phyloP scores from a whole-genome alignment of 202 grass and related monocot species.

The Hordeum pubiflorum region DNA sequence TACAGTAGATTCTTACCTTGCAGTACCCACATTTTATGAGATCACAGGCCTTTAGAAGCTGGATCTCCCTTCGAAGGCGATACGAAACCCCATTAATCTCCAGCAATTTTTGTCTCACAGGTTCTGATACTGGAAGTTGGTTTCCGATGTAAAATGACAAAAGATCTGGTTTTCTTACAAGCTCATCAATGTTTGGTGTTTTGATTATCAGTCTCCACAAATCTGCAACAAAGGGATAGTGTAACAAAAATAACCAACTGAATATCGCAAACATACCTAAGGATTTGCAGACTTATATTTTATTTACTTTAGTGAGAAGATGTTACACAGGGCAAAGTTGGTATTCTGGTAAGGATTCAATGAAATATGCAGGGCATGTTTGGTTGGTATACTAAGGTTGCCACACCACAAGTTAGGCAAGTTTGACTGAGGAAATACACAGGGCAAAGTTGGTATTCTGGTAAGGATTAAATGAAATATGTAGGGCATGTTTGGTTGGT shows the following conservation, averaged over 20 bases:
- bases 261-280: background rate
- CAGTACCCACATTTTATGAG: slow-evolving; percentile 74
- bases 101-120: slow-evolving; percentile 74
- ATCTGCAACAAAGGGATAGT: slow-evolving; percentile 39
- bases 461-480: background rate
- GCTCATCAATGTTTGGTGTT: slow-evolving; percentile 62
- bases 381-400: background rate
- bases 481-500: background rate
- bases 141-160: slow-evolving; percentile 92
- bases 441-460: background rate
- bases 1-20: slow-evolving; percentile 40
- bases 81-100: slow-evolving; percentile 89
- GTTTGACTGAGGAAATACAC: background rate
- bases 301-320: background rate
- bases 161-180: slow-evolving; percentile 60
- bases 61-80: slow-evolving; percentile 74
- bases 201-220: slow-evolving; percentile 74
- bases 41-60: slow-evolving; percentile 82
- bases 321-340: background rate
- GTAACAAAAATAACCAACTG: background rate
- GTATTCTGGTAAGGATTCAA: background rate
- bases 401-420: no score
- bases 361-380: background rate
- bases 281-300: background rate
- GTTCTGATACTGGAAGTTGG: slow-evolving; percentile 87